Percentiles rank a stretch among this genome's conserved stretches.
These are phyloP conservation scores for Daldinia sp. DNA, from an alignment of 2,329 filamentous ascomycete species.

Conservation along the genomic window DNA sequence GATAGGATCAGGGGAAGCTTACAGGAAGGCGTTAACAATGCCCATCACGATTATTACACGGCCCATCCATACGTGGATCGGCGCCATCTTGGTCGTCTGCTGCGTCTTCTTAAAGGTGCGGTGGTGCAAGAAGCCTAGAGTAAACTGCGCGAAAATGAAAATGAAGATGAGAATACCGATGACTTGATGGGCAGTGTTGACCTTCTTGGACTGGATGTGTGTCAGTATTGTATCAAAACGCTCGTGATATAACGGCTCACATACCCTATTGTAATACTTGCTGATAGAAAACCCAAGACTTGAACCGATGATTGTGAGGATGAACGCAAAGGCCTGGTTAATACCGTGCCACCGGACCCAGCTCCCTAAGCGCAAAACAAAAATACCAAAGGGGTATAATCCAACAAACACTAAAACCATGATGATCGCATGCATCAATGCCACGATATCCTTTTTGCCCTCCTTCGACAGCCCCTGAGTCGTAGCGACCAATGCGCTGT, in stretches of 20 bases:
- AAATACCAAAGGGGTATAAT: slow-evolving; percentile 63
- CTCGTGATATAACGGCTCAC: slow-evolving; percentile 36
- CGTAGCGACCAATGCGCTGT: slow-evolving; percentile 44
- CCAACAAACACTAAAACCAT: slow-evolving; percentile 66
- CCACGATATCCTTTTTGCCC: slow-evolving; percentile 50
- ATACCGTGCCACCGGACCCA: slow-evolving; percentile 63
- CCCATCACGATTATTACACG: slow-evolving; percentile 62
- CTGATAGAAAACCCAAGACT: slow-evolving; percentile 62
- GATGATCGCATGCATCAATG: slow-evolving; percentile 56
- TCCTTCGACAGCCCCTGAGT: slow-evolving; percentile 41
- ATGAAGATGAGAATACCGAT: slow-evolving; percentile 64
- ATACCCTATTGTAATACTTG: slow-evolving; percentile 63
- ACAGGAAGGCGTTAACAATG: slow-evolving; percentile 65
- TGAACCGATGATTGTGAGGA: slow-evolving; percentile 59
- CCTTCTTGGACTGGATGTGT: slow-evolving; percentile 56
- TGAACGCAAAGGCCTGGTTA: slow-evolving; percentile 59
- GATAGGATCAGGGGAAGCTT: slow-evolving; percentile 40
- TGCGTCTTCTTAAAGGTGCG: slow-evolving; percentile 60
- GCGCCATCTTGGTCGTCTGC: slow-evolving; percentile 58
- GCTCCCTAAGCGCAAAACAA: slow-evolving; percentile 61
- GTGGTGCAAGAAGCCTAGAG: slow-evolving; percentile 65
- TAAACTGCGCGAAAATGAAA: slow-evolving; percentile 61
- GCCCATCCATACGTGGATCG: slow-evolving; percentile 66
- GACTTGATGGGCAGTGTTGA: slow-evolving; percentile 64
- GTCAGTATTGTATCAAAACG: slow-evolving; percentile 18